Percentiles rank a stretch among this genome's conserved stretches.
Conservation (phyloP, 495 filamentous ascomycete genomes). For the Penicilliopsis zonata region DNA sequence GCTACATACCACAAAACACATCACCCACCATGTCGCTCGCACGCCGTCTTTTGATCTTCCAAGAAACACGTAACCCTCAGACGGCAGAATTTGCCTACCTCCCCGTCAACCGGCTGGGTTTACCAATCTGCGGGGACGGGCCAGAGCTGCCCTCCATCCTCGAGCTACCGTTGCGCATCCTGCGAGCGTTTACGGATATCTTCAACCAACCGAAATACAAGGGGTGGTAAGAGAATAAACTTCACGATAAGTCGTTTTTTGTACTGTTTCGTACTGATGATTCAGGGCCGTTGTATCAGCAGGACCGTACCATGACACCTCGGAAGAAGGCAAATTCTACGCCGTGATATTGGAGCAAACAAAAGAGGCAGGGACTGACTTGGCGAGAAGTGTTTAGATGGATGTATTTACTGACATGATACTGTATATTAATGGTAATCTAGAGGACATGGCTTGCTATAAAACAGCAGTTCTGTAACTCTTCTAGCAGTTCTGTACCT, state of each 20-base stretch:
- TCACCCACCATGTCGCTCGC: not conserved
- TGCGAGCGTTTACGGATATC: slow-evolving; percentile 31
- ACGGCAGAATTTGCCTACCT: slow-evolving; percentile 20
- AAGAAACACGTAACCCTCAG: slow-evolving; percentile 23
- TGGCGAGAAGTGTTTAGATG: too few species aligned
- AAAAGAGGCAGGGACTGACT: too few species aligned
- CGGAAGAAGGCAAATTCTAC: slow-evolving; percentile 30
- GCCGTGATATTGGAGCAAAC: slow-evolving; percentile 29
- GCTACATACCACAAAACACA: not conserved
- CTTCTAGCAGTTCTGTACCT: too few species aligned
- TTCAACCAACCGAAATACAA: slow-evolving; percentile 35
- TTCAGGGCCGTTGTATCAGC: slow-evolving; percentile 26
- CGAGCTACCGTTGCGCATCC: slow-evolving; percentile 24
- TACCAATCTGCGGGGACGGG: slow-evolving; percentile 26
- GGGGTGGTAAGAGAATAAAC: slow-evolving; percentile 24
- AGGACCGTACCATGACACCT: slow-evolving; percentile 28
- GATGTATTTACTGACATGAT: not conserved
- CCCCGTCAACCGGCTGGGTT: slow-evolving; percentile 31
- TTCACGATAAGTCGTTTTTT: slow-evolving; percentile 5
- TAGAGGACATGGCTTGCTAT: too few species aligned
- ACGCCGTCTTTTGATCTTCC: slow-evolving; percentile 27
- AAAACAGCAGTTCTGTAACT: too few species aligned
- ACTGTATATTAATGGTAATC: not conserved
- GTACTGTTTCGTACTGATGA: slow-evolving; percentile 3
- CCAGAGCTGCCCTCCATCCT: slow-evolving; percentile 27